These are phyloP conservation scores for Sphenostylis stenocarpa DNA, from an alignment of 306 rosid species.

Conservation along the genomic window DNA sequence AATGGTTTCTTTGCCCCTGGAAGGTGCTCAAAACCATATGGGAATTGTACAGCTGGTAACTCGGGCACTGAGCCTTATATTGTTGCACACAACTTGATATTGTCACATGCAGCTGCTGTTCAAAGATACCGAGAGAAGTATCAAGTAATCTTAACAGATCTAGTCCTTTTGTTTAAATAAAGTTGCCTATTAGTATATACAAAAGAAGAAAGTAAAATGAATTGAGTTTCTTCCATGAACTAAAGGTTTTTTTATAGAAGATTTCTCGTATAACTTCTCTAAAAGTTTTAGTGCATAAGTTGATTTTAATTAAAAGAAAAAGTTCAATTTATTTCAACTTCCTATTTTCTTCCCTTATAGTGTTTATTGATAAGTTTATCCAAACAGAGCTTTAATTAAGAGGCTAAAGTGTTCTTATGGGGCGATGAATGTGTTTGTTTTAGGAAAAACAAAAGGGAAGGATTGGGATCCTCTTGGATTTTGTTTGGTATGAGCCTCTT, in stretches of 20 bases:
- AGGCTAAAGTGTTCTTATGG: neutral
- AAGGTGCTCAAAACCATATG: conserved; percentile 80
- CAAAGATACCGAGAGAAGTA: conserved; percentile 80
- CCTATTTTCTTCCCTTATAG: neutral
- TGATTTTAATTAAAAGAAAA: neutral
- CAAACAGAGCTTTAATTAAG: neutral
- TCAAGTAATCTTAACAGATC: conserved; percentile 47
- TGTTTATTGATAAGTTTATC: neutral
- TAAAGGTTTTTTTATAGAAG: no score
- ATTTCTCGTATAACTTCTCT: no score
- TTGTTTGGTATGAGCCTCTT: conserved; percentile 93
- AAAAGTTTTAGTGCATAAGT: neutral
- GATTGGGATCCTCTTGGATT: conserved; percentile 84
- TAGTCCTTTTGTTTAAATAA: neutral
- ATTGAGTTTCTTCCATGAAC: neutral
- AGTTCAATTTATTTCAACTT: neutral
- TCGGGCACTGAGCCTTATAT: conserved; percentile 90
- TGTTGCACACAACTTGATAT: conserved; percentile 77
- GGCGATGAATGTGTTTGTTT: conserved; percentile 23
- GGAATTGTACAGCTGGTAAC: conserved; percentile 79
- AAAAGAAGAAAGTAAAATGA: no score
- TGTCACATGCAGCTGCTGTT: conserved; percentile 85
- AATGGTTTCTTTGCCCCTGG: conserved; percentile 82
- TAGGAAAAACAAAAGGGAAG: conserved; percentile 78
- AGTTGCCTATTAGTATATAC: neutral